These are phyloP conservation scores for Suaeda aralocaspica DNA, from an alignment of 148 eudicot species.

Conservation along the genomic window DNA sequence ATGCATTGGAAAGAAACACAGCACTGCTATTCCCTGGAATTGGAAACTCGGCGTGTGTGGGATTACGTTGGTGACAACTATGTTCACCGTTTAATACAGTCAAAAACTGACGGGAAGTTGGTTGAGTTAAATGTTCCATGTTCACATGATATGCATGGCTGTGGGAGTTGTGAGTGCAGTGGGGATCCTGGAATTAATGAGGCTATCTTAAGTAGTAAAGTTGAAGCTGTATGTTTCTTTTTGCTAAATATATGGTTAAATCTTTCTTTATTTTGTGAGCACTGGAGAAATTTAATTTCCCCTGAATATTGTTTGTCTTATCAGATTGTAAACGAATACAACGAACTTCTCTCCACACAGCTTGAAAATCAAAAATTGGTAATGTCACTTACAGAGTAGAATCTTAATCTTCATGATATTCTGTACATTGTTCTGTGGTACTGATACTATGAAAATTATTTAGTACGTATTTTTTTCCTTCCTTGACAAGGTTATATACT, in stretches of 20 bases:
- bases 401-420: neutral
- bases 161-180: slow-evolving; percentile 57
- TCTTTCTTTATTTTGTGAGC: neutral
- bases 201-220: slow-evolving; percentile 63
- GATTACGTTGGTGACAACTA: slow-evolving; percentile 93
- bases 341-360: slow-evolving; percentile 83
- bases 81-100: slow-evolving; percentile 85
- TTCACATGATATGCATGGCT: slow-evolving; percentile 41
- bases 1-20: slow-evolving; percentile 95
- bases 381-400: slow-evolving; percentile 13
- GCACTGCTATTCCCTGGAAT: slow-evolving; percentile 88
- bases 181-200: slow-evolving; percentile 57
- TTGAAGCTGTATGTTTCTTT: slow-evolving; percentile 59
- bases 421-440: slow-evolving; percentile 1
- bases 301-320: slow-evolving; percentile 3
- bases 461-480: neutral
- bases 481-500: slow-evolving; percentile 3
- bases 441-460: neutral
- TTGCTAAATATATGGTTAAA: neutral
- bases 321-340: slow-evolving; percentile 86
- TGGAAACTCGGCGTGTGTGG: slow-evolving; percentile 96
- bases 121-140: slow-evolving; percentile 80
- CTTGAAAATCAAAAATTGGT: slow-evolving; percentile 89
- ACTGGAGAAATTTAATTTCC: neutral
- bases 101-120: slow-evolving; percentile 93